A percentile compares a stretch with the other conserved stretches of the same genome.
Conservation (phyloP, 495 filamentous ascomycete species). For the Penicillium subrubescens region DNA sequence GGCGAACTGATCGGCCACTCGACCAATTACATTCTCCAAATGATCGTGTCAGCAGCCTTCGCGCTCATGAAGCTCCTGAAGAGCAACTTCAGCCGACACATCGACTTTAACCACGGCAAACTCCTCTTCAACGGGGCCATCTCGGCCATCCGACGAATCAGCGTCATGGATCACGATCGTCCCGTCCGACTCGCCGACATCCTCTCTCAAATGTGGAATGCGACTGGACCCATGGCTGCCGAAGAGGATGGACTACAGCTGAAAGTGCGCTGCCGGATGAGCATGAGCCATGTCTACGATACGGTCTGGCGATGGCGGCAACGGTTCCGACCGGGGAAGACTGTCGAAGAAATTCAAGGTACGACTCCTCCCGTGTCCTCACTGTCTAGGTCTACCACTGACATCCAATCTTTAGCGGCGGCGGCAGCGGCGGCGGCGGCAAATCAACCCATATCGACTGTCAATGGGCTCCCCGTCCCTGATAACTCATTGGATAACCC, state of each 20-base stretch:
- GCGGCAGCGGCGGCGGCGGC: conserved; percentile 29
- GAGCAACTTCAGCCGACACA: conserved; percentile 69
- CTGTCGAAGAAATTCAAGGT: conserved; percentile 46
- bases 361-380: conserved; percentile 9
- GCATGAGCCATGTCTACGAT: conserved; percentile 55
- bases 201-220: conserved; percentile 54
- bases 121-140: conserved; percentile 78
- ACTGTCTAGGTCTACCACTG: conserved; percentile 11
- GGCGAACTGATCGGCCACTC: conserved; percentile 66
- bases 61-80: conserved; percentile 84
- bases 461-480: conserved; percentile 29
- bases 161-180: conserved; percentile 83
- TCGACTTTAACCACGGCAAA: conserved; percentile 74
- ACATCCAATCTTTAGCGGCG: not conserved
- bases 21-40: conserved; percentile 89
- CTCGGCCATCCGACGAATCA: conserved; percentile 73
- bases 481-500: conserved; percentile 38
- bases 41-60: conserved; percentile 87
- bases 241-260: conserved; percentile 46
- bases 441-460: conserved; percentile 33
- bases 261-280: conserved; percentile 52
- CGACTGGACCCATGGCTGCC: conserved; percentile 34
- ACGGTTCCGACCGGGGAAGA: conserved; percentile 46
- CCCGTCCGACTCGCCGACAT: conserved; percentile 58
- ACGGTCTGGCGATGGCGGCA: conserved; percentile 54